Evolutionary conservation across 2,329 filamentous ascomycete genomes (phyloP).

Genomic region (Cladosporium sp.): DNA sequence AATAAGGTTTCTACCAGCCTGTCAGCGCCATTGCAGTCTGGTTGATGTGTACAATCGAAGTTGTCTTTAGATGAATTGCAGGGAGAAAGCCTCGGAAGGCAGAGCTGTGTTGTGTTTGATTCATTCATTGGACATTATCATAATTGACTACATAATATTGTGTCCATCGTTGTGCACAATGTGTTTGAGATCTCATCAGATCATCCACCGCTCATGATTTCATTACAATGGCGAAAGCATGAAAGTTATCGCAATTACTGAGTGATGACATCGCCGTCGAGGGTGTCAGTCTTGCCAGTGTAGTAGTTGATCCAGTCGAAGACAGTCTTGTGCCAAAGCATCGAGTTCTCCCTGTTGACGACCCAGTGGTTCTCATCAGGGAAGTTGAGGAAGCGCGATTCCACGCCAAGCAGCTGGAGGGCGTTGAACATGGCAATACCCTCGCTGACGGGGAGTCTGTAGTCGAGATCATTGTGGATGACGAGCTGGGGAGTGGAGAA

Average conservation of each 20-base stretch:
- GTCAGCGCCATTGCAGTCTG: no score
- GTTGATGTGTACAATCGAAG: no score
- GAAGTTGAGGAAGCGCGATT: conserved; percentile 20
- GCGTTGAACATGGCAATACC: conserved; percentile 23
- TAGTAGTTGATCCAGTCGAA: conserved; percentile 68
- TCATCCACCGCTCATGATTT: background rate
- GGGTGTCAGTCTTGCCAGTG: conserved; percentile 36
- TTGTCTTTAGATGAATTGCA: no score
- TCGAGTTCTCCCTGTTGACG: conserved; percentile 18
- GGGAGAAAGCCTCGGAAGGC: no score
- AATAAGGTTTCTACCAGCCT: no score
- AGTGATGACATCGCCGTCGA: conserved; percentile 6
- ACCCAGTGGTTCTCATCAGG: conserved; percentile 23
- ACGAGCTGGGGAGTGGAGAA: conserved; percentile 22
- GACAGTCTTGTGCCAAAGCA: conserved; percentile 46
- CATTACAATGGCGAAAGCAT: background rate
- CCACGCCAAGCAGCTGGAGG: conserved; percentile 20
- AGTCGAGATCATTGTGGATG: conserved; percentile 23
- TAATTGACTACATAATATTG: background rate
- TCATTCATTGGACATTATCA: background rate
- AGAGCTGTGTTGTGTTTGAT: no score
- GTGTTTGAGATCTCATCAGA: background rate
- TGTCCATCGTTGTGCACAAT: background rate
- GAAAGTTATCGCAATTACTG: background rate
- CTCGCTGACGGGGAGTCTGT: conserved; percentile 21